Percentiles rank a stretch among this genome's conserved stretches.
These are phyloP conservation scores for Cudoniella acicularis DNA, from an alignment of 495 filamentous ascomycete genomes.

Conservation along the genomic window DNA sequence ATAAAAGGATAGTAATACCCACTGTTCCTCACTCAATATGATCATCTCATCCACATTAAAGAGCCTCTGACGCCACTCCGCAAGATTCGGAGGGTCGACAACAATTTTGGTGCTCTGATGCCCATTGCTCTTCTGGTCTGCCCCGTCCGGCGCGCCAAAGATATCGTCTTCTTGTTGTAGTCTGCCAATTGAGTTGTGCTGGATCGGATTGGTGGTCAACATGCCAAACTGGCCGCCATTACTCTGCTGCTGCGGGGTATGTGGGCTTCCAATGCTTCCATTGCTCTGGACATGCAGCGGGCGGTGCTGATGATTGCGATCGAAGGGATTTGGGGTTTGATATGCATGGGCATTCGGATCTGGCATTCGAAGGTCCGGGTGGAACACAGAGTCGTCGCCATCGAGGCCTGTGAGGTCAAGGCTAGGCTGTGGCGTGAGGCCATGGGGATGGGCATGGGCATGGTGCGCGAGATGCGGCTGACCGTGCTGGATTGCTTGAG, in stretches of 20 bases:
- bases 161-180: constrained; percentile 37
- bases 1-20: constrained; percentile 30
- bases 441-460: too few species aligned
- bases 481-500: constrained; percentile 25
- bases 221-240: constrained; percentile 42
- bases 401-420: constrained; percentile 36
- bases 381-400: constrained; percentile 30
- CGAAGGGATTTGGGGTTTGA: constrained; percentile 33
- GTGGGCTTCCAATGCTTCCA: constrained; percentile 27
- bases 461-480: constrained; percentile 26
- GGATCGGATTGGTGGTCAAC: constrained; percentile 34
- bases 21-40: constrained; percentile 76
- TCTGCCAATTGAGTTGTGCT: constrained; percentile 31
- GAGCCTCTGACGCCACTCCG: constrained; percentile 68
- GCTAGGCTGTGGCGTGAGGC: constrained; percentile 35
- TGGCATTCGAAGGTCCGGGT: constrained; percentile 37
- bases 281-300: constrained; percentile 25
- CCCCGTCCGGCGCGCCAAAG: constrained; percentile 27
- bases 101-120: constrained; percentile 55
- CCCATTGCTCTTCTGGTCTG: constrained; percentile 46
- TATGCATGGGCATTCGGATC: constrained; percentile 33
- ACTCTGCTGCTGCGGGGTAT: constrained; percentile 32
- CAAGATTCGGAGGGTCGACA: constrained; percentile 63
- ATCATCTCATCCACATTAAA: constrained; percentile 77
- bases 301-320: constrained; percentile 29